Evolutionary conservation across 805 yeast genomes (phyloP), one percentile per base, ranked within the genome.

Genomic region (Ogataea corticis): DNA sequence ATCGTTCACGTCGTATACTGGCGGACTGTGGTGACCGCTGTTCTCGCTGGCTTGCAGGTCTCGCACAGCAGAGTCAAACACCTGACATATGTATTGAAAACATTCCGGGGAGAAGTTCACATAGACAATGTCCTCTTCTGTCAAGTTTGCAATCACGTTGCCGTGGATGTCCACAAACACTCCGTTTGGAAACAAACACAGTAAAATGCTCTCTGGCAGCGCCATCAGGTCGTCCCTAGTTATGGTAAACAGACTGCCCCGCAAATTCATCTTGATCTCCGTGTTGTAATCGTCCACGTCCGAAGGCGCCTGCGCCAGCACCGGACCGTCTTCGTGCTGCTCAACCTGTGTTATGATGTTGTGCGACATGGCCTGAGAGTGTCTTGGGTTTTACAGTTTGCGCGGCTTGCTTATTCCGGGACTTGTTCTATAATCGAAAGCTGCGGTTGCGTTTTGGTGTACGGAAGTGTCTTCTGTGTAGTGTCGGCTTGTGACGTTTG

Each of bases 151-250:
- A 46, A 89, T 86, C 7, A 87, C 85, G 53, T 83, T 83, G 1
- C 96, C 96, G 42, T 79, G 68, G 47, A 75, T 74, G 64, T 88
- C 94, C 45, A 87, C 75, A 61, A 89, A 86, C 3, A 89, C 95
- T 33, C 97, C 96, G 54, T 87, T 88, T 13, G 97, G 96, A 59
- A 89, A 87, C 17, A 94, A 69, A 57, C 97, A 87, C 44, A 91
- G 76, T 46, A 94, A 70, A 18, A 94, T 80, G 49, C 91, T 82
- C 62, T 94, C 99, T 0, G 99, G 99, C 27, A 94, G 71, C 42
- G 89, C 82, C 88, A 91, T 84, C 54, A 94, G 75, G 62, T 89
- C 96, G 56, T 88, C 96, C 50, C 97, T 75, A 4, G 95, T 82
- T 38, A 94, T 83, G 40, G 81, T 79, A 65, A 91, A 89, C 50